Base-by-base conservation (phyloP, 2,329 filamentous ascomycete species). In the Alternaria gaisen region DNA sequence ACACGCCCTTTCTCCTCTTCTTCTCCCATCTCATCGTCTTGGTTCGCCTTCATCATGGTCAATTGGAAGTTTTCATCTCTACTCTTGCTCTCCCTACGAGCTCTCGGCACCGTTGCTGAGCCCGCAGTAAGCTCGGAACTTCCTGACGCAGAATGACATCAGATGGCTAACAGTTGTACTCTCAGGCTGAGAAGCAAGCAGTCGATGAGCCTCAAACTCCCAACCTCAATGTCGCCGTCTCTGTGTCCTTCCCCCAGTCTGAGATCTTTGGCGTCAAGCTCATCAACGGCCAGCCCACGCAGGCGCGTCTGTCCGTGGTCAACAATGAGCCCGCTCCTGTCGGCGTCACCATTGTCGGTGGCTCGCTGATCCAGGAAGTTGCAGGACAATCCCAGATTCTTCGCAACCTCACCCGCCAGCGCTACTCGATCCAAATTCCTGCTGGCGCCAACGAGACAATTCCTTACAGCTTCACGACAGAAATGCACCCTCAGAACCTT, bases 221-320 rank as follows among this genome's bases (percentile, higher is more conserved):
- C 68, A 85, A 81, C 63, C 77, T 88, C 61, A 83, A 83, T 59
- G 84, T 90, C 67, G 80, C 81, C 55, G 82, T 87, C 65, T 81
- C 83, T 53, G 83, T 87, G 59, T 83, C 84, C 34, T 90, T 90
- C 80, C 88, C 88, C 30, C 80, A 87, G 66, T 83, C 86, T 60
- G 92, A 96, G 83, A 90, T 97, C 80, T 95, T 97, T 72, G 95
- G 94, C 73, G 89, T 98, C 72, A 97, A 97, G 87, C 89, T 98
- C 70, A 87, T 98, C 84, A 99, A 99, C 79, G 93, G 93, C 75
- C 90, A 90, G 68, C 88, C 93, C 42, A 97, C 93, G 66, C 88
- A 91, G 79, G 91, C 93, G 36, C 82, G 96, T 55, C 83, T 99
- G 72, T 89, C 93, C 73, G 85, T 99, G 78, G 87, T 85, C 79